Conservation (phyloP, 1,139 yeast species). For the Protomyces lactucae-debilis region DNA sequence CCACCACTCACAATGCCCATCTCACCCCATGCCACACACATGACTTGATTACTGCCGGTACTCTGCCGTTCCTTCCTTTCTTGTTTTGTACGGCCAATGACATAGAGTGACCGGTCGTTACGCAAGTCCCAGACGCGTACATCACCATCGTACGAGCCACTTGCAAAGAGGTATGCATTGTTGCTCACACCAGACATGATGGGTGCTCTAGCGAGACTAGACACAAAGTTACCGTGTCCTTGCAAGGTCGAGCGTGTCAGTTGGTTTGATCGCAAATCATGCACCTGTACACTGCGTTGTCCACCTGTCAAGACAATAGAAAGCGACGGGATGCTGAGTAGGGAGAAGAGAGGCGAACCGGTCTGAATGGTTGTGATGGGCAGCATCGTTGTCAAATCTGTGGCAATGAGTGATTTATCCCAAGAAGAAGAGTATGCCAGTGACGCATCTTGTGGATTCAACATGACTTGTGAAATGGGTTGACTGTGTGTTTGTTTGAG, state of each 20-base stretch:
- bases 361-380: constrained; percentile 84
- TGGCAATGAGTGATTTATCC: constrained; percentile 87
- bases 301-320: constrained; percentile 75
- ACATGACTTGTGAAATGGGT: constrained; percentile 3
- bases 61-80: constrained; percentile 32
- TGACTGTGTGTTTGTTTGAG: constrained; percentile 7
- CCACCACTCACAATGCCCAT: constrained; percentile 92
- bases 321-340: constrained; percentile 60
- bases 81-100: constrained; percentile 57
- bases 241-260: constrained; percentile 62
- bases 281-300: constrained; percentile 88
- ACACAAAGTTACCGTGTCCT: constrained; percentile 92
- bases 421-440: constrained; percentile 73
- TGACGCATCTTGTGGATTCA: constrained; percentile 10
- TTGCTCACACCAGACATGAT: constrained; percentile 54
- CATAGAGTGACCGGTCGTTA: constrained; percentile 26
- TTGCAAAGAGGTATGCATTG: constrained; percentile 72
- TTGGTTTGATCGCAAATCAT: constrained; percentile 86
- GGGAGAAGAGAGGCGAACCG: constrained; percentile 75
- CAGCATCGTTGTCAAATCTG: constrained; percentile 84
- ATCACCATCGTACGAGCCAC: constrained; percentile 93
- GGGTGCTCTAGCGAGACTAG: constrained; percentile 50
- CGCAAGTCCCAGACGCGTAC: constrained; percentile 95
- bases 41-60: constrained; percentile 53
- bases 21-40: constrained; percentile 79